Evolutionary conservation across 2,329 filamentous ascomycete species (phyloP), one percentile per base, ranked within the genome.

Genomic region (Alternaria gansuensis): DNA sequence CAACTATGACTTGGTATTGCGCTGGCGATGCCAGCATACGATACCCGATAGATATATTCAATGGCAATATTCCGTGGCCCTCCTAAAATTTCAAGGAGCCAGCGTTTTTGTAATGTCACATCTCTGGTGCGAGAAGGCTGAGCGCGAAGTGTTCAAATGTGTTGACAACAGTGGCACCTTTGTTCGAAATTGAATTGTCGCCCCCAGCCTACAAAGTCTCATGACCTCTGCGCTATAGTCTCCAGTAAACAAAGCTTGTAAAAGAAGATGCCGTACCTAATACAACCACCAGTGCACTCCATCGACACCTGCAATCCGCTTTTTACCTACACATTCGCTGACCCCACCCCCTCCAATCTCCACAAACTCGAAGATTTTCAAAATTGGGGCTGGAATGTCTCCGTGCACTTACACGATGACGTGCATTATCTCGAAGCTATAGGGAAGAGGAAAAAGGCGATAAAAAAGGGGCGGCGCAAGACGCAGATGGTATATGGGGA

Each of bases 41-140:
- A 62, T 64, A 65, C 54, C 60, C 52, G 26, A 33, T 57, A 61
- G 48, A 45, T 39, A 33, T 26, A 23, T 54, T 56, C 53, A 67
- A 58, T 56, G 49, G 37, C 21, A 51, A 50, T 14, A 53, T 44
- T 23, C 21, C 9, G 24, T 48, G 6, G 36, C 13, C 24, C 39
- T 39, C 17, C 31, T 56, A 6, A 2, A 17, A 21, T 11, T 24
- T 53, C 54, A 53, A 54, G 41, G 4, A 41, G 10, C 24, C 2
- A 17, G 6, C 21, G 4, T n/a, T 26, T 9, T 45, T 14, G 29
- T 9, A 39, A 26, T 29, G 5, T 23, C 29, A 29, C n/a, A 14
- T 13, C 21, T 46, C 2, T 26, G 9, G 5, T 52, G 24, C 23
- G n/a, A 6, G 1, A 23, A 23, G 43, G 0, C 0, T 36, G 5